Conservation (phyloP, 352 stramenopile genomes). For the Globisporangium okanoganense region DNA sequence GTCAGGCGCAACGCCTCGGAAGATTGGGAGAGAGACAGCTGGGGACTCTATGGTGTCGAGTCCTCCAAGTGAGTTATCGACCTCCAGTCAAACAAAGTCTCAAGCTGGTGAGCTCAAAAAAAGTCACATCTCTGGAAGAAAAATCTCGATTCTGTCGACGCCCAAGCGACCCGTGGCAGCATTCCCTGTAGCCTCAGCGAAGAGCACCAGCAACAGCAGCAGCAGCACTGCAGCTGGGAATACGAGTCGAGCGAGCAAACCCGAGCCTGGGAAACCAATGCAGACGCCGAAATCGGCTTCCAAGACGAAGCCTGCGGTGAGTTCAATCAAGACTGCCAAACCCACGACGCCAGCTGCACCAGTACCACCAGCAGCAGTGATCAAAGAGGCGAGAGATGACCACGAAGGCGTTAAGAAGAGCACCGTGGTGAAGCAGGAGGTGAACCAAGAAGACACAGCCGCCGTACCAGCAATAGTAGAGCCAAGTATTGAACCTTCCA, state of each 20-base stretch:
- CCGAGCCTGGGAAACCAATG: background rate
- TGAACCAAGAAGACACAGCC: background rate
- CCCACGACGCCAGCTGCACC: background rate
- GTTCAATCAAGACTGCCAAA: constrained; percentile 2
- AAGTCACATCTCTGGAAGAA: constrained; percentile 2
- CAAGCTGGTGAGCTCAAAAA: constrained; percentile 2
- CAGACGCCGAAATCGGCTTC: constrained; percentile 5
- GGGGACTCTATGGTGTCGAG: background rate
- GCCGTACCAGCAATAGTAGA: background rate
- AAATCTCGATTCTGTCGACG: constrained; percentile 1
- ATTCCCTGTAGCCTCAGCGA: background rate
- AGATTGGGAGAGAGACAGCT: background rate
- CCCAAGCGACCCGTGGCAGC: background rate
- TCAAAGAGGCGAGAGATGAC: background rate
- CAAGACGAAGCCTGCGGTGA: background rate
- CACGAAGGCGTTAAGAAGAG: background rate
- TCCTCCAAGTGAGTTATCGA: background rate
- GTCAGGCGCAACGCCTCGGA: background rate
- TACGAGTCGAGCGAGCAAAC: background rate
- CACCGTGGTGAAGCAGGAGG: background rate
- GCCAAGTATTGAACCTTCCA: background rate
- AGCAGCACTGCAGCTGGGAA: background rate
- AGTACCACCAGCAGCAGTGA: background rate
- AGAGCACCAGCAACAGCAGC: background rate
- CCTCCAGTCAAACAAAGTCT: constrained; percentile 3